These are phyloP conservation scores for Termitomyces sp. DNA, from an alignment of 768 basidiomycete species.

Conservation along the genomic window DNA sequence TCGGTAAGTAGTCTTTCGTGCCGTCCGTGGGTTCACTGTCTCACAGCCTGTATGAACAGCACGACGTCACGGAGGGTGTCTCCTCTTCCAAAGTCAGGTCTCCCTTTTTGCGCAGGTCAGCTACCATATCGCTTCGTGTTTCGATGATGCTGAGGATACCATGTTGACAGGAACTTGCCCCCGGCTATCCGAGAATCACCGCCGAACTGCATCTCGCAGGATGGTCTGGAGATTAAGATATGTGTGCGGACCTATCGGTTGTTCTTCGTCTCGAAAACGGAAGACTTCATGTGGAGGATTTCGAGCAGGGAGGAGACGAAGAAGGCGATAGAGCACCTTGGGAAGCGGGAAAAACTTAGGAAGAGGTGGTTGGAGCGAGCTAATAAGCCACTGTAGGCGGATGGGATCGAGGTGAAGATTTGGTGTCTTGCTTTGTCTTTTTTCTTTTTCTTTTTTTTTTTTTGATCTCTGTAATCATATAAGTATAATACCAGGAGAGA, in stretches of 20 bases:
- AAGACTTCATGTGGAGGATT: conserved; percentile 55
- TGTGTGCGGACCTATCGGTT: conserved; percentile 79
- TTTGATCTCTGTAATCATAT: not conserved
- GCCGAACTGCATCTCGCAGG: conserved; percentile 44
- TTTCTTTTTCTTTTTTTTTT: not conserved
- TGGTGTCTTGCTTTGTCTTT: no score
- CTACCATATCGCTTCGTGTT: not conserved
- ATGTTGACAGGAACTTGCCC: conserved; percentile 33
- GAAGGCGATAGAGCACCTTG: conserved; percentile 22
- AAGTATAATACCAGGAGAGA: not conserved
- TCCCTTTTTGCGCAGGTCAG: conserved; percentile 67
- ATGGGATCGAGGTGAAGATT: not conserved
- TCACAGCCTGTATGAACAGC: conserved; percentile 28
- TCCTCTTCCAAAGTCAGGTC: conserved; percentile 36
- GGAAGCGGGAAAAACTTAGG: conserved; percentile 26
- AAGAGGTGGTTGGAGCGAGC: conserved; percentile 30
- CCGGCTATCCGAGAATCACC: conserved; percentile 26
- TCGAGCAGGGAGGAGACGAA: conserved; percentile 35
- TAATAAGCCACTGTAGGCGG: conserved; percentile 8
- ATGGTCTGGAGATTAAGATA: conserved; percentile 76
- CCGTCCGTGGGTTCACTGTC: not conserved
- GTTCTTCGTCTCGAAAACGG: conserved; percentile 70
- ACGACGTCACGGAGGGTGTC: conserved; percentile 51
- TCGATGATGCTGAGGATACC: not conserved
- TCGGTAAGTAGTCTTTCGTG: conserved; percentile 35